phyloP scores from a whole-genome alignment of 148 eudicot species.

The Rheum nobile region DNA sequence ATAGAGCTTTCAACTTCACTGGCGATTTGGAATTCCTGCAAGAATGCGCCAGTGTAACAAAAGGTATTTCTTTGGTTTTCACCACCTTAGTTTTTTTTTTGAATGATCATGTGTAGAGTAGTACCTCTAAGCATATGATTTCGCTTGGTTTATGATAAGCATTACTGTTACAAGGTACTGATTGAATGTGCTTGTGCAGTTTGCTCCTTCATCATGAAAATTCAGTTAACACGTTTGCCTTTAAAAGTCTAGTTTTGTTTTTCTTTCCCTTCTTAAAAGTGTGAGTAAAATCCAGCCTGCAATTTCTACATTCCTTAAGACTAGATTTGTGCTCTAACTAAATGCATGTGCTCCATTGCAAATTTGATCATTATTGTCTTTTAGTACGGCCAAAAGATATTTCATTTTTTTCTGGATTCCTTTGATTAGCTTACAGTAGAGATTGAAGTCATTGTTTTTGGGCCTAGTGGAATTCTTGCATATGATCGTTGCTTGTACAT shows the following conservation, averaged over 20 bases:
- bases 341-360: neutral
- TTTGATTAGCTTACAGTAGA: neutral
- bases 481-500: neutral
- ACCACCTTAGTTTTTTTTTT: neutral
- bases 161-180: neutral
- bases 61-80: neutral
- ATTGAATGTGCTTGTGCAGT: neutral
- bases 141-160: neutral
- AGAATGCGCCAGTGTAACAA: neutral
- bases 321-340: neutral
- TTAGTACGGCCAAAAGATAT: neutral
- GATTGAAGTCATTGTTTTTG: neutral
- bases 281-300: neutral
- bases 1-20: constrained; percentile 6
- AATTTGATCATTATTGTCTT: neutral
- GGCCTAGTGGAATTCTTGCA: neutral
- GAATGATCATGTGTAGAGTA: too few species aligned
- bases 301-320: neutral
- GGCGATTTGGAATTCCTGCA: neutral
- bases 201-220: neutral
- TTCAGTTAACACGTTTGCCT: neutral
- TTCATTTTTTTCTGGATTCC: neutral
- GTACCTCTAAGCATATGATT: too few species aligned
- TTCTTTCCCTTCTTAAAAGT: too few species aligned
- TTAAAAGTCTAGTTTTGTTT: neutral